Conservation (phyloP, 2,329 filamentous ascomycete species). For the Trichoderma pleuroti region DNA sequence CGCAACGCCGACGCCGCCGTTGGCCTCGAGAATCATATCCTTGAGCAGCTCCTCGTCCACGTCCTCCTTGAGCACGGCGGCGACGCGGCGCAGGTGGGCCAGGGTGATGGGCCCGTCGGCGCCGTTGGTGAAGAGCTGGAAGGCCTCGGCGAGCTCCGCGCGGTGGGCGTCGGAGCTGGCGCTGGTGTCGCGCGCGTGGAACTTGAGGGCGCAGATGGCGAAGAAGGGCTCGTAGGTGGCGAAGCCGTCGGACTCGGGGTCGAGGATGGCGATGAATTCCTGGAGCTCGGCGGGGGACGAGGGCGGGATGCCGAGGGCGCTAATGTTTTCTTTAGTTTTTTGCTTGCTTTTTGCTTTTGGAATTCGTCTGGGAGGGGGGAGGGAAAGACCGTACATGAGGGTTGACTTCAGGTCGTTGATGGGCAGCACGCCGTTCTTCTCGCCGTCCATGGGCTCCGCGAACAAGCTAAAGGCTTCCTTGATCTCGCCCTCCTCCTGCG, state of each 20-base stretch:
- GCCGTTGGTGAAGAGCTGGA: constrained; percentile 69
- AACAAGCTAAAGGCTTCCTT: constrained; percentile 87
- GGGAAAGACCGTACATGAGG: constrained; percentile 56
- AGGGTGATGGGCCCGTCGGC: constrained; percentile 65
- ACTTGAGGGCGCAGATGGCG: constrained; percentile 81
- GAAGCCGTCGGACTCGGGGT: constrained; percentile 76
- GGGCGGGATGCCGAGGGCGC: constrained; percentile 76
- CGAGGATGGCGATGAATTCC: constrained; percentile 75
- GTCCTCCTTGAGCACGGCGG: constrained; percentile 77
- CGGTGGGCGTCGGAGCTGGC: constrained; percentile 53
- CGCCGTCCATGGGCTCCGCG: constrained; percentile 63
- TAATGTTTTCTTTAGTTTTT: too few species aligned
- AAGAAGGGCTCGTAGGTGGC: constrained; percentile 79
- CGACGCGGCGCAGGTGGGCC: constrained; percentile 72
- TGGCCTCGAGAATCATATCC: constrained; percentile 95
- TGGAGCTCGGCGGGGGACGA: constrained; percentile 61
- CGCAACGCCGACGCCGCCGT: constrained; percentile 69
- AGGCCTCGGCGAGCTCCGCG: constrained; percentile 76
- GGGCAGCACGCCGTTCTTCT: constrained; percentile 68
- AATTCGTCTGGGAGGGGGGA: neutral
- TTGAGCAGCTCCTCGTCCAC: constrained; percentile 77
- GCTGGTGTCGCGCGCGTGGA: constrained; percentile 58
- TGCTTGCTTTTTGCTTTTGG: neutral
- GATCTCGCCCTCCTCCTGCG: constrained; percentile 84
- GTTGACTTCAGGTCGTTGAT: constrained; percentile 67